A percentile compares a stretch with the other conserved stretches of the same genome.
Evolutionary conservation across 1,284 basidiomycete species (phyloP).

Genomic region (Trametes hirsuta): DNA sequence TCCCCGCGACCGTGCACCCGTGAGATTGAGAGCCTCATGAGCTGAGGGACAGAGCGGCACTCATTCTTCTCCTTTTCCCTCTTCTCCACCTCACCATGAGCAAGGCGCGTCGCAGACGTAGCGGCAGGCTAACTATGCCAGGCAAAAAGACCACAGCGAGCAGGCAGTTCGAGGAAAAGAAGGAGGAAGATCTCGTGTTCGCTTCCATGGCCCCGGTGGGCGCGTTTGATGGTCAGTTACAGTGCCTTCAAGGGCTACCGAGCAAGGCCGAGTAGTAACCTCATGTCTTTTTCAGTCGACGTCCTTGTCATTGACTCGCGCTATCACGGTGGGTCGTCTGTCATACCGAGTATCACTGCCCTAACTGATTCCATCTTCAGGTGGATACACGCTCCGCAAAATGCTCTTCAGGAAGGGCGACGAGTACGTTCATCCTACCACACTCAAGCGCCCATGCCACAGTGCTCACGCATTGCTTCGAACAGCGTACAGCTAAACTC

Average conservation of each 20-base stretch:
- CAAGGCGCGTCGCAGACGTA: not conserved
- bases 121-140: not conserved
- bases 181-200: slow-evolving; percentile 3
- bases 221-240: not conserved
- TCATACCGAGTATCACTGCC: too few relatives aligned
- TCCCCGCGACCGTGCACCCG: not conserved
- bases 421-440: slow-evolving; percentile 6
- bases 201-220: not conserved
- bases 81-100: not conserved
- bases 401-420: slow-evolving; percentile 10
- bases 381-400: not conserved
- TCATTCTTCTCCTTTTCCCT: not conserved
- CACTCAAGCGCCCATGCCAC: too few relatives aligned
- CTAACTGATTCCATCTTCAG: not conserved
- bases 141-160: slow-evolving; percentile 1
- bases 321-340: not conserved
- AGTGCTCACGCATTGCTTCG: not conserved
- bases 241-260: not conserved
- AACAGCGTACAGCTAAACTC: slow-evolving; percentile 21
- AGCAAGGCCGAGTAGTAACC: not conserved
- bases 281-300: not conserved
- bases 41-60: not conserved
- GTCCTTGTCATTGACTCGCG: not conserved
- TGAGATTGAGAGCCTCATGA: not conserved
- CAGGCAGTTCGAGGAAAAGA: not conserved